Evolutionary conservation across 1,284 basidiomycete species (phyloP).

Genomic region (Cryptococcus hybrid): DNA sequence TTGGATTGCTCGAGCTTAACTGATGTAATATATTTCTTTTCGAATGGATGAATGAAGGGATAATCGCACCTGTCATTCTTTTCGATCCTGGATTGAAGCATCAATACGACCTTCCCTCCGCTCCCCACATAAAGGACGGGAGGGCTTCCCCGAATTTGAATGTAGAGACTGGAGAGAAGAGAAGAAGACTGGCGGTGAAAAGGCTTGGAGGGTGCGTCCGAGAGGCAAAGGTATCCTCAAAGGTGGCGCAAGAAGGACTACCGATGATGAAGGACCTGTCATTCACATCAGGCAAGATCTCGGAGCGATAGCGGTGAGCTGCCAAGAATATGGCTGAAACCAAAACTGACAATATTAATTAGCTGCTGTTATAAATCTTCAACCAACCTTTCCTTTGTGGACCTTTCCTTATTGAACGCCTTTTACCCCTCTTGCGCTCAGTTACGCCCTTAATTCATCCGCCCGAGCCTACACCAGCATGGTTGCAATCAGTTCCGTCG

Average conservation of each 20-base stretch:
- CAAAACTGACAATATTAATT: not conserved
- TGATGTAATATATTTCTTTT: no score
- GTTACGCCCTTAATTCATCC: conserved; percentile 31
- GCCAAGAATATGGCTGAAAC: conserved; percentile 5
- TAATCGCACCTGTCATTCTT: conserved; percentile 44
- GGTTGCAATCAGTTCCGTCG: no score
- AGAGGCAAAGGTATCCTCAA: conserved; percentile 36
- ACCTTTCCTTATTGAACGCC: conserved; percentile 58
- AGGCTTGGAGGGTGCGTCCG: conserved; percentile 37
- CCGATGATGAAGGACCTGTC: not conserved
- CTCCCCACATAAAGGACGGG: not conserved
- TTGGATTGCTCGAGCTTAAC: no score
- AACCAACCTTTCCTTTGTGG: no score
- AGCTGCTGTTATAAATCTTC: conserved; percentile 44
- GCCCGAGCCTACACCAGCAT: not conserved
- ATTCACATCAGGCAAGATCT: not conserved
- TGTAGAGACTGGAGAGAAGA: conserved; percentile 46
- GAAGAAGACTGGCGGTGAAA: conserved; percentile 28
- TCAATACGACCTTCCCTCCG: conserved; percentile 36
- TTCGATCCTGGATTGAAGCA: conserved; percentile 43
- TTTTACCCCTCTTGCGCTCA: conserved; percentile 38
- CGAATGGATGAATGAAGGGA: conserved; percentile 15
- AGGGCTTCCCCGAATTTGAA: conserved; percentile 40
- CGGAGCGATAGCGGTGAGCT: not conserved
- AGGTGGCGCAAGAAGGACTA: conserved; percentile 3